A percentile compares a stretch with the other conserved stretches of the same genome.
Evolutionary conservation across 768 basidiomycete species (phyloP).

Genomic region (Lactarius hengduanensis): DNA sequence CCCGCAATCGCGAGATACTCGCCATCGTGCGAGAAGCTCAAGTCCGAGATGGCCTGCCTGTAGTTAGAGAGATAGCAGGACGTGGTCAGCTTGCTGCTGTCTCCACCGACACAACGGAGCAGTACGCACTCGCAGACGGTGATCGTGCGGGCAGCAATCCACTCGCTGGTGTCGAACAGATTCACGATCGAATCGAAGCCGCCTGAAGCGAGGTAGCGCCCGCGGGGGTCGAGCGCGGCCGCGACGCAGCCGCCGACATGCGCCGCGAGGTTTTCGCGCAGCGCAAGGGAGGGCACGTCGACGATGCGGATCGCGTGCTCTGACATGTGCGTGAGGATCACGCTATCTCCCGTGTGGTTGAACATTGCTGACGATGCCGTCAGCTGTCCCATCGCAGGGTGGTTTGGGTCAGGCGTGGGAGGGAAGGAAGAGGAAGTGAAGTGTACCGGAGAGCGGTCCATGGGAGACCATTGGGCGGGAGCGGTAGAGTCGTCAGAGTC

Average conservation of each 20-base stretch:
- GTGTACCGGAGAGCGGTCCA: constrained; percentile 32
- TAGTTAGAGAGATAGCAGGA: background rate
- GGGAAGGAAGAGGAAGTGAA: constrained; percentile 7
- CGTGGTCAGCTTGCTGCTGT: background rate
- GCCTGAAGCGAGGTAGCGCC: constrained; percentile 76
- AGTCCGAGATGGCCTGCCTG: constrained; percentile 67
- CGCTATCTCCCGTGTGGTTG: constrained; percentile 71
- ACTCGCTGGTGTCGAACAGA: constrained; percentile 74
- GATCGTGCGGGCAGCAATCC: constrained; percentile 77
- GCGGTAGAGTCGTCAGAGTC: constrained; percentile 44
- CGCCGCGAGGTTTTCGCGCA: constrained; percentile 63
- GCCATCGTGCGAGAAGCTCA: constrained; percentile 82
- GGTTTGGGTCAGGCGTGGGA: background rate
- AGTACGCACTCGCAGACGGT: constrained; percentile 73
- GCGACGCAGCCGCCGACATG: constrained; percentile 81
- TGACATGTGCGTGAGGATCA: constrained; percentile 62
- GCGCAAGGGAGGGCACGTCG: constrained; percentile 60
- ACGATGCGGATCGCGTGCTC: constrained; percentile 66
- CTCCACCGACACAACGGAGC: background rate
- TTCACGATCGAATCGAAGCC: constrained; percentile 83
- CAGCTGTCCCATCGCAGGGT: constrained; percentile 35
- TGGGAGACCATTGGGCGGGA: constrained; percentile 51
- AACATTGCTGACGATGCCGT: constrained; percentile 69
- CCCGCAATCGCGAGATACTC: constrained; percentile 80
- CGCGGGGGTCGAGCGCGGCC: constrained; percentile 76